Evolutionary conservation across 768 basidiomycete species (phyloP).

Genomic region (Mycena albidolilacea): DNA sequence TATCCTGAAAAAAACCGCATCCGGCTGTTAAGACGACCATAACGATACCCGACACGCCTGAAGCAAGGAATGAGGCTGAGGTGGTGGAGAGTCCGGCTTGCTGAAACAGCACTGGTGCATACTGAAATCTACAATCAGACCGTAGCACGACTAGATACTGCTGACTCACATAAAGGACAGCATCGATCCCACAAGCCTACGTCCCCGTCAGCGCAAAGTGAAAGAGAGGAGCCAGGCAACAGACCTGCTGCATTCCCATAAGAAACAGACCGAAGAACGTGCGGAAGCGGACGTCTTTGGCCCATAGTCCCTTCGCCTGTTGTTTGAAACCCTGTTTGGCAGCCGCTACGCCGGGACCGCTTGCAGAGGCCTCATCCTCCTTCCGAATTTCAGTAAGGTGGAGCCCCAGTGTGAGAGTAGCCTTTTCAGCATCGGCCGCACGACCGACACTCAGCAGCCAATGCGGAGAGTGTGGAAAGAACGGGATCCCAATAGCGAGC

Average conservation of each 20-base stretch:
- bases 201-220: slow-evolving; percentile 25
- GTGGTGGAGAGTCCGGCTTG: slow-evolving; percentile 64
- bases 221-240: background rate
- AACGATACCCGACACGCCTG: slow-evolving; percentile 64
- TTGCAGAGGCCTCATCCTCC: slow-evolving; percentile 52
- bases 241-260: slow-evolving; percentile 60
- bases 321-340: slow-evolving; percentile 33
- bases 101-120: slow-evolving; percentile 63
- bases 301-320: slow-evolving; percentile 44
- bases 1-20: slow-evolving; percentile 56
- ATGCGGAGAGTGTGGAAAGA: slow-evolving; percentile 58
- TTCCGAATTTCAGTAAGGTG: slow-evolving; percentile 48
- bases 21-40: slow-evolving; percentile 57
- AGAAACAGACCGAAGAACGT: slow-evolving; percentile 59
- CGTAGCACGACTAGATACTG: background rate
- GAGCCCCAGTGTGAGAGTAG: slow-evolving; percentile 45
- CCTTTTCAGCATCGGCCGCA: slow-evolving; percentile 49
- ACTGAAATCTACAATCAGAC: slow-evolving; percentile 43
- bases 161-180: slow-evolving; percentile 49
- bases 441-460: slow-evolving; percentile 57
- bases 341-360: slow-evolving; percentile 3
- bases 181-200: slow-evolving; percentile 53
- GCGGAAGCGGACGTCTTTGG: slow-evolving; percentile 46
- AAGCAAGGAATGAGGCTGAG: slow-evolving; percentile 66
- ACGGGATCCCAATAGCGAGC: slow-evolving; percentile 47